A percentile compares a stretch with the other conserved stretches of the same genome.
Evolutionary conservation across 1,284 basidiomycete genomes (phyloP).

Genomic region (Tylopilus microsporus): DNA sequence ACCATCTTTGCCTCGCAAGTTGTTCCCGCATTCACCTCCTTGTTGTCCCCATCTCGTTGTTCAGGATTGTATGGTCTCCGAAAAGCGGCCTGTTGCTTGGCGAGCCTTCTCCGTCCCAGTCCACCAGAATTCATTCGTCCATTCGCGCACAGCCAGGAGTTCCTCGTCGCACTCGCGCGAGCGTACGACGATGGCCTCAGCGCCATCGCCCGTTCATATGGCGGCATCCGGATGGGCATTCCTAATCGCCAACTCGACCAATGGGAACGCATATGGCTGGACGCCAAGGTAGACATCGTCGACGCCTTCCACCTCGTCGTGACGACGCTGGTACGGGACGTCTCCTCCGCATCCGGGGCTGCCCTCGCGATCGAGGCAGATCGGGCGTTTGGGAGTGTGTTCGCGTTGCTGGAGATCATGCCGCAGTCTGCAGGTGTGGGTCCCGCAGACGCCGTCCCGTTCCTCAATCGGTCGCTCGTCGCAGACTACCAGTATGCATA

Average conservation of each 20-base stretch:
- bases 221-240: constrained; percentile 40
- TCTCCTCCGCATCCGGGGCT: constrained; percentile 40
- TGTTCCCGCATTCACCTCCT: constrained; percentile 50
- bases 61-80: constrained; percentile 60
- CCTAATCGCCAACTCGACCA: constrained; percentile 44
- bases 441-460: constrained; percentile 42
- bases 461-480: constrained; percentile 60
- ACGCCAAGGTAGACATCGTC: constrained; percentile 66
- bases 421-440: constrained; percentile 15
- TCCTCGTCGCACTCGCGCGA: constrained; percentile 53
- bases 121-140: constrained; percentile 44
- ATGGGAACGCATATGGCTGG: constrained; percentile 64
- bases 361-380: constrained; percentile 47
- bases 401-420: constrained; percentile 49
- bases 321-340: constrained; percentile 44
- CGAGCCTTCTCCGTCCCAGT: constrained; percentile 50
- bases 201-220: constrained; percentile 54
- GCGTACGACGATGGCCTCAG: constrained; percentile 56
- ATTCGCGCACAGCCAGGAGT: constrained; percentile 49
- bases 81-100: constrained; percentile 55
- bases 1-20: constrained; percentile 41
- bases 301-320: constrained; percentile 63
- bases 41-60: constrained; percentile 40
- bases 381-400: constrained; percentile 51
- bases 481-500: constrained; percentile 68